Conservation (phyloP, 345 rosid species). For the Populus euphratica region DNA sequence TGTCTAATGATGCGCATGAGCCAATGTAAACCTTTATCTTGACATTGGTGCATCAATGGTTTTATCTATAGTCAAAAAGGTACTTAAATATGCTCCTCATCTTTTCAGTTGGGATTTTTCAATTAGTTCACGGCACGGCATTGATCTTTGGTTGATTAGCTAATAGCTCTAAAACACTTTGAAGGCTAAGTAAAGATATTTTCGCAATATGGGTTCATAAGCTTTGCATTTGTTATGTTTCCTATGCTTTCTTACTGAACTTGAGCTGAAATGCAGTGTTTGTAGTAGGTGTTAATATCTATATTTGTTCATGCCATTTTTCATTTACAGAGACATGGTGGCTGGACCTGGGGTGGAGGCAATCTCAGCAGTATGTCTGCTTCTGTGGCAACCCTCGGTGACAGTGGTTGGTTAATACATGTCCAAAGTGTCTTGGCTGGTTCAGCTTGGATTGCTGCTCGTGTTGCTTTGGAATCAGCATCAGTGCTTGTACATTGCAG, state of each 20-base stretch:
- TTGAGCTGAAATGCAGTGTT: background rate
- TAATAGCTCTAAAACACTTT: background rate
- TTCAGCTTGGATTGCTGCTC: constrained; percentile 98
- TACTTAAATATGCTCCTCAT: background rate
- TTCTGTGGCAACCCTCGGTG: constrained; percentile 94
- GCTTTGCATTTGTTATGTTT: background rate
- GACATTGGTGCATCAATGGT: background rate
- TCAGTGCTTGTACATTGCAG: constrained; percentile 99
- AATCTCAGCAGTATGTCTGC: constrained; percentile 99
- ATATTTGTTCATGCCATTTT: background rate
- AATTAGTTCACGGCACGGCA: background rate
- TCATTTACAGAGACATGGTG: constrained; percentile 84
- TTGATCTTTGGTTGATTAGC: background rate
- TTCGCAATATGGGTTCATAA: background rate
- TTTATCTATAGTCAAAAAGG: background rate
- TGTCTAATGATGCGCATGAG: background rate
- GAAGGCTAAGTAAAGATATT: background rate
- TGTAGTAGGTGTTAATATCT: background rate
- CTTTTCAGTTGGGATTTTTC: background rate
- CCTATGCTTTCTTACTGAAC: background rate
- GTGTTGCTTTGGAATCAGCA: constrained; percentile 83
- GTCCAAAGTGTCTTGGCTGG: constrained; percentile 96
- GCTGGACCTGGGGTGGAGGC: constrained; percentile 98
- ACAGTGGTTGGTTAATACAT: constrained; percentile 97
- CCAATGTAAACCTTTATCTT: background rate